Evolutionary conservation across 768 basidiomycete species (phyloP), one percentile per base, ranked within the genome.

Genomic region (Tricholoma sp.): DNA sequence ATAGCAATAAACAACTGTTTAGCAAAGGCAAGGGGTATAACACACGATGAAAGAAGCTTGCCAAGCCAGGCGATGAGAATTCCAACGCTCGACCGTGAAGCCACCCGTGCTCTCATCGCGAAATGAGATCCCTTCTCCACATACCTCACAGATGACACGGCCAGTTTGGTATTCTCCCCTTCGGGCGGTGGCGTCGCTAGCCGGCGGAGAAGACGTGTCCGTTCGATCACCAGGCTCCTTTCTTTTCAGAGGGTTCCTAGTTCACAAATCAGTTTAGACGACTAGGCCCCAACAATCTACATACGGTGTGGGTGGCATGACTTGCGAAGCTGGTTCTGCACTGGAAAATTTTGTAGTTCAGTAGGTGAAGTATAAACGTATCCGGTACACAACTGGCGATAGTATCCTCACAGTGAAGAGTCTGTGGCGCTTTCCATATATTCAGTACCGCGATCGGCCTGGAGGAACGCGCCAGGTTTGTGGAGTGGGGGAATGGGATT

Each of bases 51-150:
- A 5, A 47, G 50, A 47, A 19, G 71, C 80, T 39, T 64, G 85
- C 87, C 86, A 88, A 32, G 74, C 69, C 37, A 74, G 68, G 14
- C 80, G 79, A 70, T 90, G 88, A 8, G 82, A 79, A 31, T 84
- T 83, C 88, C 88, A 89, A 50, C 83, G 83, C 63, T 81, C 79
- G 43, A 83, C 70, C 34, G 86, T 86, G 67, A 89, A 88, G 3
- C 74, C 80, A 2, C 83, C 82, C 29, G 83, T 78, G 12, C 69
- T 67, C 34, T 84, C 83, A 68, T 89, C 86, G 22, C 86, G 77
- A 69, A 89, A 86, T 3, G 85, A 82, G 54, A 90, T 79, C 11
- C 76, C 74, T 21, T 76, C 72, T 12, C 82, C 79, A 63, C 88
- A 90, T 9, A 75, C 73, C 59, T 84, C 82, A 71, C 88, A 90